Evolutionary conservation across 139 green algal genomes (phyloP), one percentile per base, ranked within the genome.

Genomic region (Volvox africanus): DNA sequence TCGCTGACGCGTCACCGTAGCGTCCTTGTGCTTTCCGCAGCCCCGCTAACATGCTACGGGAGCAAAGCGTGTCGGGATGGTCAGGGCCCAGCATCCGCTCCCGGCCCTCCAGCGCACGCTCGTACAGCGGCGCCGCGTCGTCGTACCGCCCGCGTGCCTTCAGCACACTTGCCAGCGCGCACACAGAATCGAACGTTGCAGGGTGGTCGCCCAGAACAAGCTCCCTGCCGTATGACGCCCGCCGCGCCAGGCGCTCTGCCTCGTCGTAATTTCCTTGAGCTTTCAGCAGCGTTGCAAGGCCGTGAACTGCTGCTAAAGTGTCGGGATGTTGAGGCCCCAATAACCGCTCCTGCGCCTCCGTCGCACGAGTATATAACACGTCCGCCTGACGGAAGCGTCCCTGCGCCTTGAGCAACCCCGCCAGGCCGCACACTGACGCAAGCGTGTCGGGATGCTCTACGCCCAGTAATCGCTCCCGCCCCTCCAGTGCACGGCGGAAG

Each of bases 301-400:
- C 36, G 68, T 50, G n/a, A 17, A 89, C 5, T 1, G 36, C 28
- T 20, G 18, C 24, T 5, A 69, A 19, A 12, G 84, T 89, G 68
- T 89, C 36, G 2, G 84, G 68, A 35, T 89, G 84, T 1, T 71
- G n/a, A 24, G 24, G 36, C 18, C 84, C 84, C 37, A 89, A 67
- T 69, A 69, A 17, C 11, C 68, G 26, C 68, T 44, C 35, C 28
- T 1, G 67, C 68, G 20, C 32, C 24, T 81, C 84, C 20, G 80
- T 12, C 5, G 84, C 84, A 3, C 37, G 36, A 2, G 36, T 2
- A 28, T 61, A 50, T 16, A 82, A 37, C 36, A n/a, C 14, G 36
- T 28, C 6, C 80, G 80, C 80, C 50, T 86, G 35, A 20, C 55
- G 9, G 26, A 28, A 37, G 17, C 55, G 50, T 28, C 80, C 80